Percentiles rank a stretch among this genome's conserved stretches.
These are phyloP conservation scores for Vanilla planifolia DNA, from an alignment of 106 monocot species.

Conservation along the genomic window DNA sequence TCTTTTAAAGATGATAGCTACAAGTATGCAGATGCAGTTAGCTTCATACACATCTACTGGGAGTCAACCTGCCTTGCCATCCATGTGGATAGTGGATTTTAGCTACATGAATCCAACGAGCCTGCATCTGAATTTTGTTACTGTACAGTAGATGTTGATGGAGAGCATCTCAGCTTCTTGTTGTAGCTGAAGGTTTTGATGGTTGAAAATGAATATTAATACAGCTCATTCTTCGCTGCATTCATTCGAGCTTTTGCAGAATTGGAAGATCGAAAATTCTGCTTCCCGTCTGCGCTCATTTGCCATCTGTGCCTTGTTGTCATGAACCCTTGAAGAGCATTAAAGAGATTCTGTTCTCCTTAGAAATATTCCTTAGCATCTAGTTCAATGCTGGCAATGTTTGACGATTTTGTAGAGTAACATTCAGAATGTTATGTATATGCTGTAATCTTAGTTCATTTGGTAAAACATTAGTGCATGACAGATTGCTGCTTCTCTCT, in stretches of 20 bases:
- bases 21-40: neutral
- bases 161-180: neutral
- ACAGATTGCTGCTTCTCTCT: too few species aligned
- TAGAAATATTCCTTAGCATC: conserved; percentile 2
- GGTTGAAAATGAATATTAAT: conserved; percentile 11
- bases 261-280: conserved; percentile 6
- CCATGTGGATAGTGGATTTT: conserved; percentile 26
- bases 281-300: neutral
- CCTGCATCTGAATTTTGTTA: conserved; percentile 10
- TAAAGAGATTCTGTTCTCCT: too few species aligned
- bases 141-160: conserved; percentile 28
- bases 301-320: neutral
- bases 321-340: too few species aligned
- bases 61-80: neutral
- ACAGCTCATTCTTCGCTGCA: conserved; percentile 21
- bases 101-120: conserved; percentile 1
- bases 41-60: neutral
- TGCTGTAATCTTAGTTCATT: too few species aligned
- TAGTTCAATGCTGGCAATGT: conserved; percentile 1
- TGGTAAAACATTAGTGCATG: too few species aligned
- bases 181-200: neutral
- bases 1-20: neutral
- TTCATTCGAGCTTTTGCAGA: conserved; percentile 9
- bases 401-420: too few species aligned
- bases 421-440: too few species aligned